phyloP scores from a whole-genome alignment of 1,139 yeast species.

The Geotrichum aggregatum region DNA sequence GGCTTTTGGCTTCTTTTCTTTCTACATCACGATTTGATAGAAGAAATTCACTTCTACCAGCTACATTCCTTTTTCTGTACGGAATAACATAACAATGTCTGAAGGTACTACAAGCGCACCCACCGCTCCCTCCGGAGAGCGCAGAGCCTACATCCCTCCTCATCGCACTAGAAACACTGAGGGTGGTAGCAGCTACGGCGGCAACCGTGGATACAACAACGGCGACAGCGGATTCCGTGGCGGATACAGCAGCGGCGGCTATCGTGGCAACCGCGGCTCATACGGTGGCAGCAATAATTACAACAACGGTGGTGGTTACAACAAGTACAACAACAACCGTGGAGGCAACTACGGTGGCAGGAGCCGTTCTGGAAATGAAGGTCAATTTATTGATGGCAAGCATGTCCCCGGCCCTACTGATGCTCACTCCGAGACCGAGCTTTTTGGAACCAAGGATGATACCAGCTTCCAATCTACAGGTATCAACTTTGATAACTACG shows the following conservation, averaged over 20 bases:
- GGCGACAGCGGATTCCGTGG: background rate
- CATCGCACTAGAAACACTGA: constrained; percentile 14
- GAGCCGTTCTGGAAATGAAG: constrained; percentile 44
- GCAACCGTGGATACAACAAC: constrained; percentile 12
- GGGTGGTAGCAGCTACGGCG: background rate
- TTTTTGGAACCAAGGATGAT: constrained; percentile 87
- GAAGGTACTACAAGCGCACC: constrained; percentile 12
- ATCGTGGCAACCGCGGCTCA: constrained; percentile 24
- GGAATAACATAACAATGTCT: constrained; percentile 14
- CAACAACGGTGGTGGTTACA: constrained; percentile 38
- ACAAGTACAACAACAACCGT: constrained; percentile 29
- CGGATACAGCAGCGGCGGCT: constrained; percentile 4
- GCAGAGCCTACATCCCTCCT: constrained; percentile 21
- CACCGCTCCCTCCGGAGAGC: constrained; percentile 14
- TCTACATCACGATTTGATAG: constrained; percentile 8
- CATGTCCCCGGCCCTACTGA: constrained; percentile 80
- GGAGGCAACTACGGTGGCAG: constrained; percentile 40
- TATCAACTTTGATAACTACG: constrained; percentile 96
- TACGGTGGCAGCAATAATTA: constrained; percentile 38
- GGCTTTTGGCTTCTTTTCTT: background rate
- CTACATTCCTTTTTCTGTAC: background rate
- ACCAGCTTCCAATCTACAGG: constrained; percentile 85
- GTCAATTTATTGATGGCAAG: constrained; percentile 81
- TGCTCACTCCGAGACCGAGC: constrained; percentile 66
- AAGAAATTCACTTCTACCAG: constrained; percentile 4